A percentile compares a stretch with the other conserved stretches of the same genome.
phyloP scores from a whole-genome alignment of 805 yeast genomes.

The Wickerhamomyces subpelliculosus region DNA sequence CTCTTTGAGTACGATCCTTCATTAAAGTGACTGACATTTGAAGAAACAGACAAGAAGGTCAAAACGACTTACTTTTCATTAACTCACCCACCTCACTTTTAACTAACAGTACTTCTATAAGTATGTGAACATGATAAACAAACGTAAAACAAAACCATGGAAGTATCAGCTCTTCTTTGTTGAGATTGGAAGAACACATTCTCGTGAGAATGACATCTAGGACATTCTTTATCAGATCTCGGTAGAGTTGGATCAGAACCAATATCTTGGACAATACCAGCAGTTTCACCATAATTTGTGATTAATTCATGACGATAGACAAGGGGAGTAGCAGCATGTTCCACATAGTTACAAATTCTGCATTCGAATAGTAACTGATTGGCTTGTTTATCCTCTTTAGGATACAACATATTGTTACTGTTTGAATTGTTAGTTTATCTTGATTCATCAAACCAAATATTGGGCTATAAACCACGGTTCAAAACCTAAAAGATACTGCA shows the following conservation, averaged over 20 bases:
- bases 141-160: constrained; percentile 91
- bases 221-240: constrained; percentile 89
- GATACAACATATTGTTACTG: constrained; percentile 95
- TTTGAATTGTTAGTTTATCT: neutral
- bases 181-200: constrained; percentile 97
- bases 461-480: too few species aligned
- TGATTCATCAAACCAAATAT: neutral
- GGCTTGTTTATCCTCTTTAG: constrained; percentile 84
- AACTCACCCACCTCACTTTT: neutral
- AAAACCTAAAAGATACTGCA: neutral
- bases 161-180: constrained; percentile 89
- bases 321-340: constrained; percentile 79
- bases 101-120: constrained; percentile 29
- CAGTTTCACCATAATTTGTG: constrained; percentile 87
- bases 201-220: constrained; percentile 78
- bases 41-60: too few species aligned
- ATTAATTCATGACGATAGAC: constrained; percentile 91
- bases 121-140: constrained; percentile 83
- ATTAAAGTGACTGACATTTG: too few species aligned
- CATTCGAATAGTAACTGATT: constrained; percentile 75
- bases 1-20: too few species aligned
- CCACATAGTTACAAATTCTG: constrained; percentile 91
- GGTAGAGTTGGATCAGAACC: constrained; percentile 98
- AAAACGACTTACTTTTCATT: neutral
- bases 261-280: constrained; percentile 93